Evolutionary conservation across 2,329 filamentous ascomycete genomes (phyloP).

Genomic region (Penicillium expansum): DNA sequence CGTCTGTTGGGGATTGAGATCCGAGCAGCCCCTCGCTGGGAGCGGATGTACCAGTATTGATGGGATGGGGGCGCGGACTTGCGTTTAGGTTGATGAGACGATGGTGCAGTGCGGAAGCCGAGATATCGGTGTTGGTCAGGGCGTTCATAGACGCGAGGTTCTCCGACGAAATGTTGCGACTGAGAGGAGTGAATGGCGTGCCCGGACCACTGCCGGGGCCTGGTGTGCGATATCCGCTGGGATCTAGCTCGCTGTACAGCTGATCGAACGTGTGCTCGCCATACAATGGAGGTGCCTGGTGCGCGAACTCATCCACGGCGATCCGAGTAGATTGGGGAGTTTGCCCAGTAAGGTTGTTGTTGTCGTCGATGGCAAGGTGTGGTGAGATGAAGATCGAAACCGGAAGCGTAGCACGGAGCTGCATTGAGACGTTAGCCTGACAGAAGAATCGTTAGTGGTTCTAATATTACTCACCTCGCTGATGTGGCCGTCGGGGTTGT

Average conservation of each 20-base stretch:
- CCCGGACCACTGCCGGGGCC: constrained; percentile 65
- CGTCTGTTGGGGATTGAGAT: constrained; percentile 21
- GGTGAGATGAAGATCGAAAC: constrained; percentile 95
- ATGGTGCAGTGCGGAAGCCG: constrained; percentile 66
- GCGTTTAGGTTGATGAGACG: constrained; percentile 58
- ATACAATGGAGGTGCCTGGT: constrained; percentile 85
- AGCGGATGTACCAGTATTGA: constrained; percentile 9
- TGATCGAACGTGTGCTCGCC: constrained; percentile 86
- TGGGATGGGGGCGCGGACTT: constrained; percentile 19
- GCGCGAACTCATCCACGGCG: constrained; percentile 54
- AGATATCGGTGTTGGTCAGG: constrained; percentile 53
- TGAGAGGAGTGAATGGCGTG: constrained; percentile 71
- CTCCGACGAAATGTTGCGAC: constrained; percentile 73
- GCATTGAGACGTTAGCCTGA: constrained; percentile 14
- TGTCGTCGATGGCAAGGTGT: constrained; percentile 81
- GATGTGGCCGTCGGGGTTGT: constrained; percentile 91
- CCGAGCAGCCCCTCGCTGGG: constrained; percentile 20
- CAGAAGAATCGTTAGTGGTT: too few relatives aligned
- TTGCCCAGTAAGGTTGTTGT: constrained; percentile 72
- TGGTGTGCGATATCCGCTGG: constrained; percentile 76
- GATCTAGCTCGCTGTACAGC: constrained; percentile 83
- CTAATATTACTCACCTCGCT: constrained; percentile 64
- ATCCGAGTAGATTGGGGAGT: constrained; percentile 51
- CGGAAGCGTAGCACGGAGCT: constrained; percentile 84
- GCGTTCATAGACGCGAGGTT: constrained; percentile 65